Conservation (phyloP, 257 asterid species). For the Solanum etuberosum region DNA sequence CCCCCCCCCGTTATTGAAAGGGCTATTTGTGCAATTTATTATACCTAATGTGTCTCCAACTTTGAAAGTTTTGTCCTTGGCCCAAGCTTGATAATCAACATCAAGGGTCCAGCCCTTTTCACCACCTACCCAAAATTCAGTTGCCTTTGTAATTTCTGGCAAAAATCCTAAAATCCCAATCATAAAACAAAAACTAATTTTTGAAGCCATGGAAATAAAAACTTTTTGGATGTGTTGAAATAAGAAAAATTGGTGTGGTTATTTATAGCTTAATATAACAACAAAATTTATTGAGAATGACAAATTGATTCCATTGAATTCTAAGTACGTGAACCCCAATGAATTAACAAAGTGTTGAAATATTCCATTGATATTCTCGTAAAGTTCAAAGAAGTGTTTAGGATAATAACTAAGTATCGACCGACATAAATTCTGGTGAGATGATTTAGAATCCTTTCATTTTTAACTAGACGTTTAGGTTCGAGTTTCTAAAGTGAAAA, state of each 20-base stretch:
- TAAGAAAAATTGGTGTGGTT: background rate
- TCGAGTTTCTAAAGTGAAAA: background rate
- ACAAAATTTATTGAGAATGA: background rate
- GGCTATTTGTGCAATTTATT: background rate
- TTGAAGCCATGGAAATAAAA: background rate
- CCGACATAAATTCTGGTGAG: background rate
- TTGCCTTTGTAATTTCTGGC: conserved; percentile 1
- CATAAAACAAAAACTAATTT: background rate
- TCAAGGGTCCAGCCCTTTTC: background rate
- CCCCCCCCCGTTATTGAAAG: no score
- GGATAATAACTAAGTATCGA: background rate
- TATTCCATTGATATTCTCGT: background rate
- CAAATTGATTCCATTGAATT: background rate
- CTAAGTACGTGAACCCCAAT: background rate
- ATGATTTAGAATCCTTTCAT: no score
- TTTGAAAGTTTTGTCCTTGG: background rate
- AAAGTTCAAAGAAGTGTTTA: background rate
- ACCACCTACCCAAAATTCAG: conserved; percentile 8
- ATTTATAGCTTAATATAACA: background rate
- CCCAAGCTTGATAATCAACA: conserved; percentile 6
- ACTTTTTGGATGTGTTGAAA: background rate
- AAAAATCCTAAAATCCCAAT: background rate
- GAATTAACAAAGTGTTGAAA: background rate
- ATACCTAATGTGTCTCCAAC: conserved; percentile 7
- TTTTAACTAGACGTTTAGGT: no score